Evolutionary conservation across 495 filamentous ascomycete species (phyloP), one percentile per base, ranked within the genome.

Genomic region (Trichocladium uniseriatum): DNA sequence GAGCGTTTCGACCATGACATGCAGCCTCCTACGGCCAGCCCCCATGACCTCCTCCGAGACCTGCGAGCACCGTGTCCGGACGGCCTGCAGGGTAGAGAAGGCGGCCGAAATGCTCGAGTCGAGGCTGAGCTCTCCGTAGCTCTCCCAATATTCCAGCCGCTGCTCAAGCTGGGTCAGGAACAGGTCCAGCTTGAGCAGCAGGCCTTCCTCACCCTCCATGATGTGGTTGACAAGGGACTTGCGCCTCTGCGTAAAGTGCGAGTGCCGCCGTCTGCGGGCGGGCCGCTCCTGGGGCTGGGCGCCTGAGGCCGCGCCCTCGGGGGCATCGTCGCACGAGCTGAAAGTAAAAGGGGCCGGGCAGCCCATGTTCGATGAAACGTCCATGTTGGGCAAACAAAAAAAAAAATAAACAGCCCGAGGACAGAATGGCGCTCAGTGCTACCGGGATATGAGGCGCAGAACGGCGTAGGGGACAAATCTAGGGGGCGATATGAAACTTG

Each of bases 21-120:
- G 83, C 34, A 94, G 86, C 39, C 87, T 78, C 53, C 86, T 80
- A 45, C 83, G 82, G 21, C 92, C 89, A 38, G 87, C 86, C 24
- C 86, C 94, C 63, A 96, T 84, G 34, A 95, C 76, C 53, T 89
- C 89, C 48, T 86, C 90, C 7, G 90, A 94, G n/a, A 89, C 87
- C 49, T 89, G 78, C 6, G 86, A 88, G 64, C 92, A 99, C 52
- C 86, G 81, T 53, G 85, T 81, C 48, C 87, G 79, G 3, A 99
- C 89, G 13, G 90, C 85, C 58, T 91, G 85, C 13, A 99, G 69
- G 0, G 89, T 92, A 5, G 79, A 70, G 63, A 94, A 91, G 15
- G 90, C 90, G 40, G 84, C 76, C 31, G 80, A 79, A 43, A 97
- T 80, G 48, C 87, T 83, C 18, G 84, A 69, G 62, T 97, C 92